A percentile compares a stretch with the other conserved stretches of the same genome.
These are phyloP conservation scores for Pleoardoris graminearum DNA, from an alignment of 2,329 filamentous ascomycete genomes.

Conservation along the genomic window DNA sequence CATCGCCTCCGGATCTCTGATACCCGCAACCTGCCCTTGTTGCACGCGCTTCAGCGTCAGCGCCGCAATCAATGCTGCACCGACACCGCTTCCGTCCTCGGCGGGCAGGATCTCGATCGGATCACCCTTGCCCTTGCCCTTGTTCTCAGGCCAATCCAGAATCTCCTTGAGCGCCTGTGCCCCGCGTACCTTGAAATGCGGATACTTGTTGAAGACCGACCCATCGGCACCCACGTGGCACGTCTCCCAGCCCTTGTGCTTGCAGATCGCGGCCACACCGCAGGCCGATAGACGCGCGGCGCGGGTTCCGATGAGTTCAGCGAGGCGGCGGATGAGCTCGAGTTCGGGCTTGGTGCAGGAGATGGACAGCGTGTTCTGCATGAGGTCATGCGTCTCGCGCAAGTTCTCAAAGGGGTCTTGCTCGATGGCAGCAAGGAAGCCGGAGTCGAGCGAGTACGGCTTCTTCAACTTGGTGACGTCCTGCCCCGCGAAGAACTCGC, in stretches of 20 bases:
- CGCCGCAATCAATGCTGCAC: slow-evolving; percentile 88
- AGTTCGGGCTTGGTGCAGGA: slow-evolving; percentile 75
- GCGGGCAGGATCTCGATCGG: slow-evolving; percentile 85
- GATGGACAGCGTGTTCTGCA: slow-evolving; percentile 75
- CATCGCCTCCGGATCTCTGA: slow-evolving; percentile 56
- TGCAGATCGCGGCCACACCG: slow-evolving; percentile 93
- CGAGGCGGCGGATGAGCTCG: slow-evolving; percentile 83
- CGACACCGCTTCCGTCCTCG: slow-evolving; percentile 96
- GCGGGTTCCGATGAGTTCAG: slow-evolving; percentile 92
- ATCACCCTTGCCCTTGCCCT: slow-evolving; percentile 65
- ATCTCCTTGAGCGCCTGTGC: slow-evolving; percentile 91
- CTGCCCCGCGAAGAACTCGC: slow-evolving; percentile 80
- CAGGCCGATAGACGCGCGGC: slow-evolving; percentile 91
- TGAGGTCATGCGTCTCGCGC: slow-evolving; percentile 81
- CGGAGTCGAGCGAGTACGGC: slow-evolving; percentile 87
- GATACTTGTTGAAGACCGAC: slow-evolving; percentile 99
- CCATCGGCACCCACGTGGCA: slow-evolving; percentile 97
- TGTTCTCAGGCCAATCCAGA: slow-evolving; percentile 85
- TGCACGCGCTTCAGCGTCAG: slow-evolving; percentile 66
- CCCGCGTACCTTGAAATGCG: slow-evolving; percentile 92
- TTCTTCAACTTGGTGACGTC: slow-evolving; percentile 80
- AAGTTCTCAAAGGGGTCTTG: slow-evolving; percentile 97
- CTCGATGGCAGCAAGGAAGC: slow-evolving; percentile 90
- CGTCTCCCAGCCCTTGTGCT: slow-evolving; percentile 85
- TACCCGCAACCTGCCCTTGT: slow-evolving; percentile 62